Evolutionary conservation across 2,329 filamentous ascomycete species (phyloP).

Genomic region (Coleophoma eucalyptorum): DNA sequence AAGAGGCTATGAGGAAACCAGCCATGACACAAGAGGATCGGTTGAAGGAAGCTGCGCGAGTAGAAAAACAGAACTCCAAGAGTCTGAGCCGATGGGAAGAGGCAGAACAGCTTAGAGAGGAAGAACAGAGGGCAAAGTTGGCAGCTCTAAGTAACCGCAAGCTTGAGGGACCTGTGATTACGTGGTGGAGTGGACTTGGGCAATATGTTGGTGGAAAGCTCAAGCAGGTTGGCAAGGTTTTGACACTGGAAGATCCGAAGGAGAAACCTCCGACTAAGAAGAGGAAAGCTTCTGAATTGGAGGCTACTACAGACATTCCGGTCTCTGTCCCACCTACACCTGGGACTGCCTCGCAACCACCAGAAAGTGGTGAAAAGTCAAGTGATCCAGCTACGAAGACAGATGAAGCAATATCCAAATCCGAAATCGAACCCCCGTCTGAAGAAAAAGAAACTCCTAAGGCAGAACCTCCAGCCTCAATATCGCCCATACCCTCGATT

Average conservation of each 20-base stretch:
- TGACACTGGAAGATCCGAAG: conserved; percentile 53
- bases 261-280: conserved; percentile 40
- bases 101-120: conserved; percentile 83
- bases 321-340: not conserved
- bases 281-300: conserved; percentile 53
- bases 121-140: conserved; percentile 76
- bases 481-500: too few relatives aligned
- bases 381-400: too few relatives aligned
- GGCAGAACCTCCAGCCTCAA: too few relatives aligned
- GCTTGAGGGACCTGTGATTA: conserved; percentile 83
- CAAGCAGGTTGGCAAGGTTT: conserved; percentile 63
- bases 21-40: conserved; percentile 86
- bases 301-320: conserved; percentile 9
- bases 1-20: conserved; percentile 68
- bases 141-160: conserved; percentile 85
- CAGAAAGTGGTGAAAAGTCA: not conserved
- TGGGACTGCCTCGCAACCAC: not conserved
- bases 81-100: conserved; percentile 93
- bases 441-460: too few relatives aligned
- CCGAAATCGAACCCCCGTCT: too few relatives aligned
- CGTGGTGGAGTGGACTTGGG: conserved; percentile 89
- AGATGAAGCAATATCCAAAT: too few relatives aligned
- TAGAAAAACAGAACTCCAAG: conserved; percentile 84
- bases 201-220: conserved; percentile 76
- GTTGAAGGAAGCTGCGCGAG: conserved; percentile 73